phyloP scores from a whole-genome alignment of 148 eudicot species.

The Camellia sinensis region DNA sequence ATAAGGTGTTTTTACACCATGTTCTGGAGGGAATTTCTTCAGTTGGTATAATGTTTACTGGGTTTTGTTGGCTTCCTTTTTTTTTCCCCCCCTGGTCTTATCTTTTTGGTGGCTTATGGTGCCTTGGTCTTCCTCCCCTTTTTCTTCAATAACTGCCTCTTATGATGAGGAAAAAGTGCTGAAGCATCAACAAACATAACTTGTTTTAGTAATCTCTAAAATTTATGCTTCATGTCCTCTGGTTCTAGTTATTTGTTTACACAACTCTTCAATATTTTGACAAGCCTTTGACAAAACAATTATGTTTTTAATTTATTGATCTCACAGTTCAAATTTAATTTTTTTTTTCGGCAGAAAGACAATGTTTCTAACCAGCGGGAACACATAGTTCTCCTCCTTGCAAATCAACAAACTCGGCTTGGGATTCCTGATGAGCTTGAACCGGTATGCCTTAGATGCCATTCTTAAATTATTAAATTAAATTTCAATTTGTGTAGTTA shows the following conservation, averaged over 20 bases:
- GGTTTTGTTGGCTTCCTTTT: background rate
- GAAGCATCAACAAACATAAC: too few relatives aligned
- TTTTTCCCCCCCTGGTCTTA: too few relatives aligned
- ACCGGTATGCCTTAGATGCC: slow-evolving; percentile 54
- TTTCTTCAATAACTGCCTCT: too few relatives aligned
- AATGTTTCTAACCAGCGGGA: slow-evolving; percentile 94
- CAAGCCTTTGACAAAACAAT: background rate
- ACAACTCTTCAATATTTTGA: background rate
- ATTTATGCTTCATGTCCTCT: background rate
- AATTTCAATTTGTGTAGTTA: background rate
- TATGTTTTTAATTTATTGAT: background rate
- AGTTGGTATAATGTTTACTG: background rate
- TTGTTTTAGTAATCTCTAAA: background rate
- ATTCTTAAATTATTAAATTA: background rate
- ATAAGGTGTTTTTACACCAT: too few relatives aligned
- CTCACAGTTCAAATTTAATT: background rate
- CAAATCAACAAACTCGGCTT: slow-evolving; percentile 89
- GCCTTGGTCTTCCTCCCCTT: too few relatives aligned
- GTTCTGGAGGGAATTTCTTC: too few relatives aligned
- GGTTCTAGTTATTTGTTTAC: background rate
- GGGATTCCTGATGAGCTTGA: slow-evolving; percentile 72
- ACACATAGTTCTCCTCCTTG: slow-evolving; percentile 87
- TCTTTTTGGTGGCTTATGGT: too few relatives aligned
- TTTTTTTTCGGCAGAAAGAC: slow-evolving; percentile 60
- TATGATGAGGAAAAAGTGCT: too few relatives aligned